Evolutionary conservation across 805 yeast genomes (phyloP), one percentile per base, ranked within the genome.

Genomic region (Suhomyces prunicola): DNA sequence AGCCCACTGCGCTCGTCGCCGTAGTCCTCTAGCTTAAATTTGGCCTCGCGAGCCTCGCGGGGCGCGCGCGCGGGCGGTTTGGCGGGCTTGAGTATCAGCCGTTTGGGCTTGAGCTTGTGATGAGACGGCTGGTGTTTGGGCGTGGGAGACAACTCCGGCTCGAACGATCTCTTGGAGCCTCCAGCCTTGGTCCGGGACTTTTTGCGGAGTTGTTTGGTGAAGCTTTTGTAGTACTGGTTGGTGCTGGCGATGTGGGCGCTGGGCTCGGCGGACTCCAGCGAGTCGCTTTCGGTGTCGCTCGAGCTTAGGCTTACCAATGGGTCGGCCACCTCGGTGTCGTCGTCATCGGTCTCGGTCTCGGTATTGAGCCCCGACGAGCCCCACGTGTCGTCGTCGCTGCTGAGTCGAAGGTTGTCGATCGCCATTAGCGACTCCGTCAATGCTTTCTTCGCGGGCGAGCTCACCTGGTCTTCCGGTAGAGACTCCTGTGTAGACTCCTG

Each of bases 41-140:
- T 42, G 45, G 33, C 23, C 41, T 8, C 41, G 42, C 8, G 17
- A 33, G 36, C 17, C 36, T n/a, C 42, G 24, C 42, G 42, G 22
- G 42, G 42, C 24, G 42, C 24, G 24, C 42, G 42, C 24, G 42
- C 23, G 3, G 24, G 44, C n/a, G 33, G 9, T 27, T 17, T 40
- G 4, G 48, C 27, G 45, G 59, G 51, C 59, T 74, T 74, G 48
- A 75, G 58, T n/a, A 75, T 75, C n/a, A 76, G 71, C 39, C 68
- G 61, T 56, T 72, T 71, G 1, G 80, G 80, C 57, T 72, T 69
- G 36, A 75, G 60, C 2, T 63, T 68, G 48, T 71, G 74, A 58
- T 75, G 80, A 27, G 73, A 71, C 4, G 80, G 80, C 51, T 68
- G 66, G 53, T 73, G 77, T 49, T 73, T 74, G 1, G 74, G 77